Evolutionary conservation across 345 rosid species (phyloP).

Genomic region (Acer campestre): DNA sequence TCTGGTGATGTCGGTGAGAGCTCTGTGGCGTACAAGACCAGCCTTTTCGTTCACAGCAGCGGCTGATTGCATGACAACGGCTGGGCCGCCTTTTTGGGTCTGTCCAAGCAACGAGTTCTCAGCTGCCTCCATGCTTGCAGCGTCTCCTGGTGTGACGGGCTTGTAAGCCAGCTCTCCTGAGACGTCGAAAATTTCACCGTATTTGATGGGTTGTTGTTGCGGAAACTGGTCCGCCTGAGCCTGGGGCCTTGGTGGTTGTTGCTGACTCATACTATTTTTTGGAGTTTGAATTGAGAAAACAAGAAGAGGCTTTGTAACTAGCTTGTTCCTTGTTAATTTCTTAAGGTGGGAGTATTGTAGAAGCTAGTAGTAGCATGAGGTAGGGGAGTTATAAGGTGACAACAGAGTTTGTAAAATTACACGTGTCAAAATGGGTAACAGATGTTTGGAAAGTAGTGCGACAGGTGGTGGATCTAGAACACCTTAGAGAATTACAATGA

Average conservation of each 20-base stretch:
- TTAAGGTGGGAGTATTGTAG: no score
- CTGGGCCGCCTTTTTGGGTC: slow-evolving; percentile 33
- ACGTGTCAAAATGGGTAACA: not conserved
- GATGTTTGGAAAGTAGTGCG: not conserved
- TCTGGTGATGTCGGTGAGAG: slow-evolving; percentile 23
- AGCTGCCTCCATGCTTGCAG: slow-evolving; percentile 41
- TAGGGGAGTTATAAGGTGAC: not conserved
- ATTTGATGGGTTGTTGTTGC: slow-evolving; percentile 27
- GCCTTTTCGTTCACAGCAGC: slow-evolving; percentile 28
- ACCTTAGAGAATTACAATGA: no score
- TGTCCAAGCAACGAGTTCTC: slow-evolving; percentile 40
- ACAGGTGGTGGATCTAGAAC: no score
- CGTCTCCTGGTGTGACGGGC: slow-evolving; percentile 39
- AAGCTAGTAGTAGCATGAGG: not conserved
- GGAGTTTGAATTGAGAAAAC: not conserved
- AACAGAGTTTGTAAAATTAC: not conserved
- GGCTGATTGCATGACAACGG: slow-evolving; percentile 40
- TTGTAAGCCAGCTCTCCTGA: slow-evolving; percentile 40
- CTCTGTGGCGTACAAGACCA: slow-evolving; percentile 22
- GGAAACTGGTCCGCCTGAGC: not conserved
- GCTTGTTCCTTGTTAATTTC: no score
- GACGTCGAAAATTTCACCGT: slow-evolving; percentile 40
- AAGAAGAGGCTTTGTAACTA: not conserved
- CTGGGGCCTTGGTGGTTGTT: slow-evolving; percentile 21
- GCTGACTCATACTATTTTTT: slow-evolving; percentile 29